Evolutionary conservation across 805 yeast species (phyloP), one percentile per base, ranked within the genome.

Genomic region (Maudiozyma saulgeensis): DNA sequence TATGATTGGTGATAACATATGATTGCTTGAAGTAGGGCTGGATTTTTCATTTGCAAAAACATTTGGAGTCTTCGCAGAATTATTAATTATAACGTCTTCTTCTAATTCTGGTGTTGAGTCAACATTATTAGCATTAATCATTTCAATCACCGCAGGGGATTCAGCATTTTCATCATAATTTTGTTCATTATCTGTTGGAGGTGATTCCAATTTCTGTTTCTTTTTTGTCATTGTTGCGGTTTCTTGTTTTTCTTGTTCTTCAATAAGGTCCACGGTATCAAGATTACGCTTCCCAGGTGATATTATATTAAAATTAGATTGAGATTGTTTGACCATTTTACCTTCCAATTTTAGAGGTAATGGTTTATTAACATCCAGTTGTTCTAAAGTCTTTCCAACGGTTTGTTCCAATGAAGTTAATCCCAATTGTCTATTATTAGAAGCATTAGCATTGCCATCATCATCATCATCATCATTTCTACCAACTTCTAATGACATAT

Each of bases 101-200:
- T 38, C 31, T 19, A 13, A 19, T 13, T 34, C n/a, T 21, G 50
- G 47, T 18, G 52, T 46, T 6, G 46, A 34, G 11, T 46, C 47
- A 18, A 44, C 45, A n/a, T 43, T 34, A 28, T 8, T 43, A 16
- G 4, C 23, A 21, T 55, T 58, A 11, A 58, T 39, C 66, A 63
- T 62, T 47, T 59, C 60, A 19, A 63, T 63, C n/a, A 56, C 58
- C 23, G 51, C 58, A 1, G 66, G 67, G 5, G 64, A 59, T 12
- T 46, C 26, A 18, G 19, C 32, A n/a, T 16, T 45, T n/a, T 37
- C 19, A 12, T 15, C 13, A 5, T 40, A 32, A 18, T 43, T 21
- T 39, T 52, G 56, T 35, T 52, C 49, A 32, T 60, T 41, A 42
- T 46, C 47, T 6, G 64, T 63, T 4, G 56, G 58, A 18, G 43